Base-by-base conservation (phyloP, 371 early-diverging fungal genomes). In the Lichtheimia ramosa region DNA sequence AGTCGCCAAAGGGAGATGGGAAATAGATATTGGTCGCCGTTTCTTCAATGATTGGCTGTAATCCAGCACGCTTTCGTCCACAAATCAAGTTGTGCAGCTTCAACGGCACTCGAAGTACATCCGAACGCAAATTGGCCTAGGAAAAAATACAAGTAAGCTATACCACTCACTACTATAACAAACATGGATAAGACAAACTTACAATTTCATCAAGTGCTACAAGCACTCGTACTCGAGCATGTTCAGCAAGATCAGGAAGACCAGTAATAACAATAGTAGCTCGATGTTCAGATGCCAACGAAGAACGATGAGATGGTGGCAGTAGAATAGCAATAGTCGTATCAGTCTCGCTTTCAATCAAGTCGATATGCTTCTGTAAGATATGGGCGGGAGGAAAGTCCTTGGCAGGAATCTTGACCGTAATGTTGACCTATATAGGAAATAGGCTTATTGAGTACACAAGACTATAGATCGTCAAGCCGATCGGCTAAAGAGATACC, bases 11-110 rank as follows among this genome's bases (percentile, higher is more conserved):
- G 5, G 87, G 85, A 0, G 86, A 84, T 16, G 92, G 86, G 49
- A 92, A 71, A 70, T 91, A 91, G 43, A 92, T 84, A 66, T 84
- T 89, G 39, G 89, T 90, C n/a, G 79, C 50, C n/a, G 86, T 86
- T 56, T 87, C 86, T 54, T 88, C 83, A 82, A 91, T 91, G 49
- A 92, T 80, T 3, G 83, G 68, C 51, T 88, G 83, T 43, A 92
- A 62, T 6, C 81, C 79, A 24, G 77, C 77, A 43, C 87, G 76
- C 59, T 89, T 91, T 53, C 85, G 81, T n/a, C 93, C 93, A n/a
- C 88, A 83, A 40, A 92, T 77, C 48, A 86, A 63, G 65, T 86
- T 78, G 43, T 87, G 87, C 41, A 79, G 65, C 58, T 83, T 82
- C 40, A 70, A 59, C 12, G 77, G 80, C 13, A 67, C 55, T 16